phyloP scores from a whole-genome alignment of 2,329 filamentous ascomycete species.

The Talaromyces marneffei region DNA sequence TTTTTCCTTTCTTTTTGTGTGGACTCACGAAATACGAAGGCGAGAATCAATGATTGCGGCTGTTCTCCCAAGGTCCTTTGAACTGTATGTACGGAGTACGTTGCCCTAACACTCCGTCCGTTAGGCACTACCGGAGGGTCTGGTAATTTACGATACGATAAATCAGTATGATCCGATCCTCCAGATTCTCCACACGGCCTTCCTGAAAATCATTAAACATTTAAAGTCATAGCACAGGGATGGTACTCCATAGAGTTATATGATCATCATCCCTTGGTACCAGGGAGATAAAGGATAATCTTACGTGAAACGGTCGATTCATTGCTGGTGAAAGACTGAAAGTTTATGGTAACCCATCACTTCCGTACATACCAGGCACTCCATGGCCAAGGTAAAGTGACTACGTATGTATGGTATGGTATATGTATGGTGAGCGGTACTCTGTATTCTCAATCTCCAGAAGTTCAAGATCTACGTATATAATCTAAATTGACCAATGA shows the following conservation, averaged over 20 bases:
- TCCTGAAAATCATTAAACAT: background rate
- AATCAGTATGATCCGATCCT: background rate
- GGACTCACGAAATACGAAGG: background rate
- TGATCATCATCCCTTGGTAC: background rate
- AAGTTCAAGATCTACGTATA: background rate
- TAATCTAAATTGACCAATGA: background rate
- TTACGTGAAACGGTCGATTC: conserved; percentile 1
- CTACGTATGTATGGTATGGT: background rate
- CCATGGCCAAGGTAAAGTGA: background rate
- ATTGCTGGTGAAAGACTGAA: background rate
- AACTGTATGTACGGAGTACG: too few relatives aligned
- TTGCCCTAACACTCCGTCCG: background rate
- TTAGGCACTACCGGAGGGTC: background rate
- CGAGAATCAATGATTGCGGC: conserved; percentile 2
- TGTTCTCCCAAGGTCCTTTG: background rate
- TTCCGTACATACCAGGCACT: background rate
- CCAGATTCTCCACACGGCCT: background rate
- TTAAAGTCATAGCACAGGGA: background rate
- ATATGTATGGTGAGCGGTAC: background rate
- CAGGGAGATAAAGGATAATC: background rate
- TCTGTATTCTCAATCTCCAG: background rate
- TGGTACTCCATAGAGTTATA: background rate
- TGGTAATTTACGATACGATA: background rate
- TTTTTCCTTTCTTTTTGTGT: background rate
- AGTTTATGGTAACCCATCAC: background rate